These are phyloP conservation scores for Coelastrella sp. DNA, from an alignment of 139 green algal genomes.

Conservation along the genomic window DNA sequence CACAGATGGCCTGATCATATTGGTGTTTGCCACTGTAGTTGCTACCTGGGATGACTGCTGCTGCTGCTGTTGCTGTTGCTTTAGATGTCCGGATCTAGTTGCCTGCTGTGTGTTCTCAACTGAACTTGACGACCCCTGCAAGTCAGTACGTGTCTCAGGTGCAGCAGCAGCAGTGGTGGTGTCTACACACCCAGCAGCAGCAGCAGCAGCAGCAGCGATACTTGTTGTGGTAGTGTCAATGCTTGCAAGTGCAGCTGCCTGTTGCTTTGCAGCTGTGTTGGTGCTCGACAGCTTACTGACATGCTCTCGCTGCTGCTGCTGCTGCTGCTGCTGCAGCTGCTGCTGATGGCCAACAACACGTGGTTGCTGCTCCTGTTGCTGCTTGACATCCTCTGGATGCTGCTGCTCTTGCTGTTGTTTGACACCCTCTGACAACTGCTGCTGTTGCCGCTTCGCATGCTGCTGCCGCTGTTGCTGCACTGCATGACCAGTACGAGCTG, in stretches of 20 bases:
- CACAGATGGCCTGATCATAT: too few relatives aligned
- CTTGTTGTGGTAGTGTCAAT: too few relatives aligned
- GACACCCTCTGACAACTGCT: neutral
- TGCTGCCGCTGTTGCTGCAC: neutral
- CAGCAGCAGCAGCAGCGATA: too few relatives aligned
- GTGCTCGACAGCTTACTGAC: too few relatives aligned
- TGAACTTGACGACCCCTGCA: too few relatives aligned
- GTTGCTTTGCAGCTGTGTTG: too few relatives aligned
- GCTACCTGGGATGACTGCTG: neutral
- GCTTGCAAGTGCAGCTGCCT: too few relatives aligned
- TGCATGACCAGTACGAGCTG: neutral
- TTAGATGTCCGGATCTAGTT: too few relatives aligned
- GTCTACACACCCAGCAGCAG: too few relatives aligned
- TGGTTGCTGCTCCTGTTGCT: neutral
- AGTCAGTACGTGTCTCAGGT: too few relatives aligned
- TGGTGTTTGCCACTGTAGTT: neutral
- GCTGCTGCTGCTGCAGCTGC: neutral
- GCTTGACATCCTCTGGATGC: neutral
- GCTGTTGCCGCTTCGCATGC: neutral
- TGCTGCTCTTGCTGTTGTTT: conserved; percentile 5
- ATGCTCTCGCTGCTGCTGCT: neutral
- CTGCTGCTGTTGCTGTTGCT: neutral
- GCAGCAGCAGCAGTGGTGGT: neutral
- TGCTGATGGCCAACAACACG: too few relatives aligned
- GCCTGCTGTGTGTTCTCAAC: too few relatives aligned